Percentiles rank a stretch among this genome's conserved stretches.
Conservation (phyloP, 495 filamentous ascomycete species). For the Penicillium samsonianum region DNA sequence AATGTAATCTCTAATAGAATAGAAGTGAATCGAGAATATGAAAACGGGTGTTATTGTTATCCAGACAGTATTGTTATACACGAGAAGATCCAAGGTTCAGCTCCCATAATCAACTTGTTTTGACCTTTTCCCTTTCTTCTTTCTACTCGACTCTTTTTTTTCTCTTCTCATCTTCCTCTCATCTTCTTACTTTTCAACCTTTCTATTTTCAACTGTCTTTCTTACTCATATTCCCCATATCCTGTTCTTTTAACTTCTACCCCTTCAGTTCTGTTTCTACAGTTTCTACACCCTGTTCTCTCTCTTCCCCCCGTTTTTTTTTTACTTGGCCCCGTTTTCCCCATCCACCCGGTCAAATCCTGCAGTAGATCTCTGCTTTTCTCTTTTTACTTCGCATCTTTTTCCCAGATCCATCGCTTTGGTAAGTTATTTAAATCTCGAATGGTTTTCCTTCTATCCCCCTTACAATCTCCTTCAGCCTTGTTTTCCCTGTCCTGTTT, state of each 20-base stretch:
- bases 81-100: constrained; percentile 1
- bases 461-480: neutral
- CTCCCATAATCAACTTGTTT: constrained; percentile 10
- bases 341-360: constrained; percentile 20
- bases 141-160: neutral
- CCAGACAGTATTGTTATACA: neutral
- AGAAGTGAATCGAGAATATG: neutral
- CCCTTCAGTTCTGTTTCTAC: neutral
- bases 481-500: neutral
- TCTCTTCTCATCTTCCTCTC: constrained; percentile 6
- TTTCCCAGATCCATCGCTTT: neutral
- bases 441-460: neutral
- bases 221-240: neutral
- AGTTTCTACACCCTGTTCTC: constrained; percentile 3
- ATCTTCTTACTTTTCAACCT: neutral
- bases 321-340: constrained; percentile 2
- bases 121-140: constrained; percentile 10
- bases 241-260: neutral
- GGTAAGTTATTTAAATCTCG: constrained; percentile 7
- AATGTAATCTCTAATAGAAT: neutral
- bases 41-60: neutral
- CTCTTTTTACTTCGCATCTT: neutral
- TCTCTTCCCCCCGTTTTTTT: neutral
- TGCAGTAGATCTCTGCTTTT: constrained; percentile 20
- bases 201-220: constrained; percentile 7